phyloP scores from a whole-genome alignment of 2,329 filamentous ascomycete genomes.

The Paracorniculantispora psalliotae region DNA sequence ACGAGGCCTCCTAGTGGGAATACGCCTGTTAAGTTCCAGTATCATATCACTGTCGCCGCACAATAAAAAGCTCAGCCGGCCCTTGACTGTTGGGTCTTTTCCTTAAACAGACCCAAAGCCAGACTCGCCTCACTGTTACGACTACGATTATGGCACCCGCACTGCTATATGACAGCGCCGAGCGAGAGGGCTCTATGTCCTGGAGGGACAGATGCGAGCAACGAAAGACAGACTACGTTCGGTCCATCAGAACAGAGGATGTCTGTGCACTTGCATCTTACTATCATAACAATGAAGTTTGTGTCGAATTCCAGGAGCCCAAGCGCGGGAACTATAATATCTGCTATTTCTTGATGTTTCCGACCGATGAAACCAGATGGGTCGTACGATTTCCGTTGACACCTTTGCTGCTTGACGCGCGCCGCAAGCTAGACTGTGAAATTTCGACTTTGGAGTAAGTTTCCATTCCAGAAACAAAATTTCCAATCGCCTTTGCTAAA shows the following conservation, averaged over 20 bases:
- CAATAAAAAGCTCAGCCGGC: no score
- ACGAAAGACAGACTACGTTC: neutral
- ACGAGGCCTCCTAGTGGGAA: neutral
- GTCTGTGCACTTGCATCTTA: neutral
- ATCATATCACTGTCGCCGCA: no score
- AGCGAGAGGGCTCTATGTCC: neutral
- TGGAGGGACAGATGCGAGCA: neutral
- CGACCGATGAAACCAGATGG: neutral
- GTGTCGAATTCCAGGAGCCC: neutral
- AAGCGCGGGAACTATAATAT: constrained; percentile 5
- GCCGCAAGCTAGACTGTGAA: constrained; percentile 1
- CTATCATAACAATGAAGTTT: neutral
- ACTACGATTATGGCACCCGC: neutral
- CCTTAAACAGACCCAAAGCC: no score
- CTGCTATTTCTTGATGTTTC: constrained; percentile 6
- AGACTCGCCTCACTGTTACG: neutral
- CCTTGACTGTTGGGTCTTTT: no score
- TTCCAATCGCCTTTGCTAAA: neutral
- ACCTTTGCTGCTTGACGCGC: neutral
- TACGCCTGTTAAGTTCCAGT: no score
- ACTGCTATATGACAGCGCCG: neutral
- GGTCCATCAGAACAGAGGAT: neutral
- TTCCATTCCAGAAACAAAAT: neutral
- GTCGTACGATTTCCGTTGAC: constrained; percentile 8
- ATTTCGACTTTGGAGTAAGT: constrained; percentile 10